phyloP scores from a whole-genome alignment of 805 yeast genomes.

The Jamesozyma gamospora region DNA sequence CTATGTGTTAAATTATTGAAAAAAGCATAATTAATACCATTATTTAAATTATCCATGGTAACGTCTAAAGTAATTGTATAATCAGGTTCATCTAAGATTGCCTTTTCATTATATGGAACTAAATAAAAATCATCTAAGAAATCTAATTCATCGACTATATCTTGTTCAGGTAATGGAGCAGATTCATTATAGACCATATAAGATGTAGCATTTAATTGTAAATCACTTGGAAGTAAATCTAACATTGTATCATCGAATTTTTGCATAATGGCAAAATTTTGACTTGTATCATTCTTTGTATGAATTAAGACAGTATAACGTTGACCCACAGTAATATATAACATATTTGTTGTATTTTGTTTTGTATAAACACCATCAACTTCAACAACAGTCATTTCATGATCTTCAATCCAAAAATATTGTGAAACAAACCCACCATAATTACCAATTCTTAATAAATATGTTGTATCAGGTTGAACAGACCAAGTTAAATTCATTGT shows the following conservation, averaged over 20 bases:
- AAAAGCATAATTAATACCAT: slow-evolving; percentile 94
- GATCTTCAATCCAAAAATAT: slow-evolving; percentile 81
- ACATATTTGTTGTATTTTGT: slow-evolving; percentile 53
- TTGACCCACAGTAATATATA: slow-evolving; percentile 86
- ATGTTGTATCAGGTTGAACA: slow-evolving; percentile 79
- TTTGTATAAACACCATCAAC: slow-evolving; percentile 86
- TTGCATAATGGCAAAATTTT: slow-evolving; percentile 76
- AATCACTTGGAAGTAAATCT: slow-evolving; percentile 58
- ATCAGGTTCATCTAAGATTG: slow-evolving; percentile 57
- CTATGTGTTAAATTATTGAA: slow-evolving; percentile 79
- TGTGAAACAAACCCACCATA: slow-evolving; percentile 89
- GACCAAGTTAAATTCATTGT: slow-evolving; percentile 66
- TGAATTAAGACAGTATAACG: slow-evolving; percentile 72
- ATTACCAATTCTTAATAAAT: slow-evolving; percentile 70
- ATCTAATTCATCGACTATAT: slow-evolving; percentile 38
- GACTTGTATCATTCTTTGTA: slow-evolving; percentile 54
- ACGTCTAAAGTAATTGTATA: slow-evolving; percentile 61
- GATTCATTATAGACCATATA: slow-evolving; percentile 51
- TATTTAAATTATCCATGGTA: slow-evolving; percentile 68
- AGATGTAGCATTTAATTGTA: slow-evolving; percentile 64
- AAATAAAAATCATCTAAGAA: slow-evolving; percentile 72
- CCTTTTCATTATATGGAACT: slow-evolving; percentile 49
- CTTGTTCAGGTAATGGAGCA: slow-evolving; percentile 32
- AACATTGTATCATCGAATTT: slow-evolving; percentile 74
- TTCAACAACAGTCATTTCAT: slow-evolving; percentile 75